These are phyloP conservation scores for Picea abies DNA, from an alignment of 83 land plant genomes.

Conservation along the genomic window DNA sequence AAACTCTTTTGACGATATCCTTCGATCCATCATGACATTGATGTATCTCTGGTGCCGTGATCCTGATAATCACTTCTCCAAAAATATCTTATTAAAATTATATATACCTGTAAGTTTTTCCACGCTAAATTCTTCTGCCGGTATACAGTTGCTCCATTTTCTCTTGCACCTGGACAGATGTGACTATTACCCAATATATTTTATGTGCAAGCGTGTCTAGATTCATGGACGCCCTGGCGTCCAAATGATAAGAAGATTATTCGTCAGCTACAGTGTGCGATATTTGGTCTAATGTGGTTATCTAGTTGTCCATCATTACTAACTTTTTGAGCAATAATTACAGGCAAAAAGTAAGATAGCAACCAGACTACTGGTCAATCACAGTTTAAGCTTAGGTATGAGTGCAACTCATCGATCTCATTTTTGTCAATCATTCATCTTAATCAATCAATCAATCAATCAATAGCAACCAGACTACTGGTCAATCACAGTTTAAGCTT, in stretches of 20 bases:
- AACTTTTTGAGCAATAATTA: slow-evolving; percentile 11
- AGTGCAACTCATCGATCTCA: background rate
- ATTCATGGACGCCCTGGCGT: background rate
- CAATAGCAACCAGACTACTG: background rate
- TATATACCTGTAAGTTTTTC: too few species aligned
- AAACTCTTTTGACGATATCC: too few species aligned
- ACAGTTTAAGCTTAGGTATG: background rate
- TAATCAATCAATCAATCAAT: background rate
- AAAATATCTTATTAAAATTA: too few species aligned
- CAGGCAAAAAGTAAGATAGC: background rate
- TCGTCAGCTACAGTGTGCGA: too few species aligned
- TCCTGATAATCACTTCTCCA: too few species aligned
- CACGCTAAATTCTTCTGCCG: too few species aligned
- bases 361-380: background rate
- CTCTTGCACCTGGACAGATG: background rate
- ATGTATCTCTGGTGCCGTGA: too few species aligned
- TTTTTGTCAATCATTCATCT: background rate
- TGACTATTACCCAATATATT: background rate
- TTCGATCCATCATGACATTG: too few species aligned
- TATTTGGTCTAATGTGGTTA: background rate
- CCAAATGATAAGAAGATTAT: background rate
- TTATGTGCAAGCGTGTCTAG: background rate
- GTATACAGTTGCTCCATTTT: too few species aligned
- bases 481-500: background rate
- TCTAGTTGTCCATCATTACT: background rate